A percentile compares a stretch with the other conserved stretches of the same genome.
phyloP scores from a whole-genome alignment of 805 yeast species.

The Pichia rugopelliculosa region DNA sequence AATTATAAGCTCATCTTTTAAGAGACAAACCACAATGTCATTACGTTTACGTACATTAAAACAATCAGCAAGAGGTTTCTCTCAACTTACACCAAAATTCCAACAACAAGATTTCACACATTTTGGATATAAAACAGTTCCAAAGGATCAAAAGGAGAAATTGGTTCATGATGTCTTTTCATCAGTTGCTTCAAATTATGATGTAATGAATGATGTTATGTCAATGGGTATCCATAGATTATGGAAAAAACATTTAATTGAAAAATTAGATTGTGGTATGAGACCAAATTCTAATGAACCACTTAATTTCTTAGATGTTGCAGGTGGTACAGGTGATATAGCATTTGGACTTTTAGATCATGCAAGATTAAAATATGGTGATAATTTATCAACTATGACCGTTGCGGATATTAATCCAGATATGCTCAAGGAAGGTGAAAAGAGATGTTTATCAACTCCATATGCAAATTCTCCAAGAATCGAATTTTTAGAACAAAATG shows the following conservation, averaged over 20 bases:
- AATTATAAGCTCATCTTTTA: neutral
- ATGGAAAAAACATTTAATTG: constrained; percentile 90
- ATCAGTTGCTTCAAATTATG: constrained; percentile 90
- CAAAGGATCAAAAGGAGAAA: constrained; percentile 71
- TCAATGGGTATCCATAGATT: constrained; percentile 89
- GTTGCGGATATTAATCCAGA: constrained; percentile 93
- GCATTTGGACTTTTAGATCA: constrained; percentile 93
- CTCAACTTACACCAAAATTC: constrained; percentile 5
- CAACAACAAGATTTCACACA: constrained; percentile 47
- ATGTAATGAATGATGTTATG: constrained; percentile 97
- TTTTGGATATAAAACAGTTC: constrained; percentile 84
- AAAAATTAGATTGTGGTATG: constrained; percentile 85
- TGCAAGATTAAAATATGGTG: constrained; percentile 73
- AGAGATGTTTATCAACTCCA: constrained; percentile 51
- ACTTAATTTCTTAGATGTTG: constrained; percentile 85
- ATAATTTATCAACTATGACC: constrained; percentile 71
- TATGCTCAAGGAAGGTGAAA: constrained; percentile 89
- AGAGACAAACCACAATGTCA: neutral
- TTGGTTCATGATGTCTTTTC: constrained; percentile 84
- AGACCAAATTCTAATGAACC: constrained; percentile 77
- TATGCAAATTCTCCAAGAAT: constrained; percentile 70
- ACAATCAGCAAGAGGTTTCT: constrained; percentile 10
- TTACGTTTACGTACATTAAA: neutral
- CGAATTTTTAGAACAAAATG: constrained; percentile 81
- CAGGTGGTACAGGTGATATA: constrained; percentile 98